Percentiles rank a stretch among this genome's conserved stretches.
These are phyloP conservation scores for Botrytis cinerea DNA, from an alignment of 2,329 filamentous ascomycete species.

Conservation along the genomic window DNA sequence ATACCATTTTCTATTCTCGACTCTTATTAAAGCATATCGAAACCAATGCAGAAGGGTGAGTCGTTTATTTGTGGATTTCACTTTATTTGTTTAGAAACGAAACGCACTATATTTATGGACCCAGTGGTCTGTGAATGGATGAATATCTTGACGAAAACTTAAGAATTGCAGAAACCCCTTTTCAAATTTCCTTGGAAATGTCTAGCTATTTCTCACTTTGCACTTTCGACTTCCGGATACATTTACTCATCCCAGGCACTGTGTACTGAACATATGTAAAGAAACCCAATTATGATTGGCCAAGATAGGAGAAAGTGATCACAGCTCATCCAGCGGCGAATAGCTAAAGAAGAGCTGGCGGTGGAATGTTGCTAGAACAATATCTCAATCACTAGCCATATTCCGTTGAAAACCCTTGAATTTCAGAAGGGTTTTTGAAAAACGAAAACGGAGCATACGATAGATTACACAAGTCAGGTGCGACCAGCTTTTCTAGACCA, in stretches of 20 bases:
- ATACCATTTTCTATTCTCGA: background rate
- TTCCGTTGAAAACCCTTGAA: accelerated
- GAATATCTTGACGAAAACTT: background rate
- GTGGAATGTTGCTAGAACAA: background rate
- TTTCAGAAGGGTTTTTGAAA: too few relatives aligned
- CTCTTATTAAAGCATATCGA: background rate
- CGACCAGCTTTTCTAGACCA: background rate
- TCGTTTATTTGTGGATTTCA: background rate
- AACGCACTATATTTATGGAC: accelerated
- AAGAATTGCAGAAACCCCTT: too few relatives aligned
- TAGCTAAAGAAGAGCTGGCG: accelerated
- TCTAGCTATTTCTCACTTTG: accelerated
- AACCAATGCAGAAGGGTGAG: background rate
- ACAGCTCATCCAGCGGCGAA: background rate
- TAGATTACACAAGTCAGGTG: background rate
- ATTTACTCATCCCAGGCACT: background rate
- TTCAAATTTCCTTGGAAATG: too few relatives aligned
- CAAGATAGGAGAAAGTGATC: background rate
- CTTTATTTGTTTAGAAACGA: too few relatives aligned
- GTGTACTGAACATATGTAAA: too few relatives aligned
- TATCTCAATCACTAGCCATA: background rate
- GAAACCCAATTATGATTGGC: accelerated
- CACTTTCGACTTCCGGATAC: accelerated
- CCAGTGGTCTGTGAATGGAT: background rate
- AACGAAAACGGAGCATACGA: background rate